These are phyloP conservation scores for Linnemannia elongata DNA, from an alignment of 192 early-diverging fungal genomes.

Conservation along the genomic window DNA sequence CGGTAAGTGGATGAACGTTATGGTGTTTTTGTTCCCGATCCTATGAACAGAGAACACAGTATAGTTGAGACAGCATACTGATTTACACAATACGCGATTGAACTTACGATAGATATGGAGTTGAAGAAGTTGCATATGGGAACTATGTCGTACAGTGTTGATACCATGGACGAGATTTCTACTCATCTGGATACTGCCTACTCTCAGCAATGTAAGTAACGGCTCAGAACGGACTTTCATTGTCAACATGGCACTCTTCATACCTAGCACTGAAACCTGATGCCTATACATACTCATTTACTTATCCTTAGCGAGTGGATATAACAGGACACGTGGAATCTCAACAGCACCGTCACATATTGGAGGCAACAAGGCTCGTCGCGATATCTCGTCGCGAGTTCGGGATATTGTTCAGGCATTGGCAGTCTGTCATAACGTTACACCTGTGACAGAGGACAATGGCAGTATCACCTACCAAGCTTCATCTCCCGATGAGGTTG, in stretches of 20 bases:
- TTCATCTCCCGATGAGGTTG: slow-evolving; percentile 96
- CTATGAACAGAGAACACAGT: background rate
- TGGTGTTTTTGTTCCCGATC: background rate
- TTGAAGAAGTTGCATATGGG: slow-evolving; percentile 95
- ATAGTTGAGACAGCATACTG: background rate
- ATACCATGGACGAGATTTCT: slow-evolving; percentile 92
- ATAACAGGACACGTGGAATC: slow-evolving; percentile 46
- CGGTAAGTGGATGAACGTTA: slow-evolving; percentile 58
- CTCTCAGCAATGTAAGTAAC: slow-evolving; percentile 45
- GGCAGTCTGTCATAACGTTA: slow-evolving; percentile 93
- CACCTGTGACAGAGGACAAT: slow-evolving; percentile 74
- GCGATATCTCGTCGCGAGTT: slow-evolving; percentile 88
- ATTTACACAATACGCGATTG: background rate
- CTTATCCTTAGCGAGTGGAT: slow-evolving; percentile 34
- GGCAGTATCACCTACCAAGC: slow-evolving; percentile 88
- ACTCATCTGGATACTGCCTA: slow-evolving; percentile 73
- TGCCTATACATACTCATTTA: background rate
- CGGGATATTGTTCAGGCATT: slow-evolving; percentile 91
- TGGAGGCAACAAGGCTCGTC: slow-evolving; percentile 70
- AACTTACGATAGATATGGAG: slow-evolving; percentile 84
- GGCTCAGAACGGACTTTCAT: background rate
- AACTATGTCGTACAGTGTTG: slow-evolving; percentile 90
- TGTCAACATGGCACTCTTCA: background rate
- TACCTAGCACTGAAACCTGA: background rate
- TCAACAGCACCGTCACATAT: slow-evolving; percentile 35